Conservation (phyloP, 2,329 filamentous ascomycete species). For the Paracorniculantispora psalliotae region DNA sequence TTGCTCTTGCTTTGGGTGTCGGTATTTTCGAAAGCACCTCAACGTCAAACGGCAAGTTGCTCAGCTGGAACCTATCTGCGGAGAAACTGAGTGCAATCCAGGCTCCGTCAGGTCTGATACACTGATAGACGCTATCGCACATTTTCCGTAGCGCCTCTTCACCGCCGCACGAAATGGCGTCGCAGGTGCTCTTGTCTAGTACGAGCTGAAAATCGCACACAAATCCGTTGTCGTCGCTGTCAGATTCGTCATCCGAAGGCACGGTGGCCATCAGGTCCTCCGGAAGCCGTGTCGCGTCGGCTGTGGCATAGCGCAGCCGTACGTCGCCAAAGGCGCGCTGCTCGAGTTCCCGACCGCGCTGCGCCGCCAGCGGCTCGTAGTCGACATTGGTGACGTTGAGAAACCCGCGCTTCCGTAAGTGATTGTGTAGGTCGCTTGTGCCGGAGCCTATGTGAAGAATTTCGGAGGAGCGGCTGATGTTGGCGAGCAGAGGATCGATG, state of each 20-base stretch:
- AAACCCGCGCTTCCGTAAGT: conserved; percentile 39
- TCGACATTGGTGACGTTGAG: conserved; percentile 43
- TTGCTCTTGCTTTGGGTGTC: conserved; percentile 34
- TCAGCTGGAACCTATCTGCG: conserved; percentile 33
- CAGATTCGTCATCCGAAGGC: background rate
- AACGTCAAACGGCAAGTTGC: conserved; percentile 36
- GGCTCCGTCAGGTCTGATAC: conserved; percentile 31
- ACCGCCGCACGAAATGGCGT: conserved; percentile 44
- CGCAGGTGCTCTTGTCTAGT: conserved; percentile 46
- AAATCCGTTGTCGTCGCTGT: background rate
- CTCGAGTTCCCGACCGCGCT: conserved; percentile 39
- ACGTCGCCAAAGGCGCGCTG: conserved; percentile 38
- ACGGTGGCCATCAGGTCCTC: conserved; percentile 11
- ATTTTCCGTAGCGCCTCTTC: conserved; percentile 33
- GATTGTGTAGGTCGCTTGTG: conserved; percentile 46
- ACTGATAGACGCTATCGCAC: conserved; percentile 30
- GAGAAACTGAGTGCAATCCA: conserved; percentile 49
- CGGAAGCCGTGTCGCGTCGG: conserved; percentile 38
- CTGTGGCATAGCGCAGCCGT: conserved; percentile 37
- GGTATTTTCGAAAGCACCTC: conserved; percentile 38
- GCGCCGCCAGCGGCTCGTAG: conserved; percentile 44
- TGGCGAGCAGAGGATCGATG: conserved; percentile 33
- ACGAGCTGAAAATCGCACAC: conserved; percentile 34
- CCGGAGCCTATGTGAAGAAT: conserved; percentile 46
- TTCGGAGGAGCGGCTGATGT: conserved; percentile 22